These are phyloP conservation scores for Colletotrichum sp. DNA, from an alignment of 2,329 filamentous ascomycete genomes.

Conservation along the genomic window DNA sequence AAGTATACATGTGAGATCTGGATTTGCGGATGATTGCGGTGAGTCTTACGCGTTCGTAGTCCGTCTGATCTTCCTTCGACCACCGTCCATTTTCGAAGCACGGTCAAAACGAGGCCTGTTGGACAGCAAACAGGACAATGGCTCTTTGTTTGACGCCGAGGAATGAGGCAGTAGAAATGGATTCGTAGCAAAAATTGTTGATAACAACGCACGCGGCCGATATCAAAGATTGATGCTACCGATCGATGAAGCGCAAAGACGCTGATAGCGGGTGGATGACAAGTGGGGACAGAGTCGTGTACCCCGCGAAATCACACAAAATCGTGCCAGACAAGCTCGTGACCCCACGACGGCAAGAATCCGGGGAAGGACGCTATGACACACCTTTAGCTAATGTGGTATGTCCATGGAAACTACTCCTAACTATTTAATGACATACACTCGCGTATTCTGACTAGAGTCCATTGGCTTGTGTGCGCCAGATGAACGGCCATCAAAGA, in stretches of 20 bases:
- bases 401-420: background rate
- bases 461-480: background rate
- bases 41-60: background rate
- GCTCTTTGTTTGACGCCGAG: background rate
- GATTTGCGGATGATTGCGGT: background rate
- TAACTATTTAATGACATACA: background rate
- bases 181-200: background rate
- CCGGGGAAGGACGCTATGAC: background rate
- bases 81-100: background rate
- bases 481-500: background rate
- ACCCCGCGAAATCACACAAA: background rate
- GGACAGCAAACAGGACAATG: background rate
- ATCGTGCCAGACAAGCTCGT: background rate
- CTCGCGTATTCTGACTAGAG: background rate
- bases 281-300: background rate
- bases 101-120: background rate
- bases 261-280: background rate
- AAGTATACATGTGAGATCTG: background rate
- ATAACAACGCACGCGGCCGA: background rate
- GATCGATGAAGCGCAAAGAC: background rate
- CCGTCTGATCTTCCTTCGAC: background rate
- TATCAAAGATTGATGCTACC: background rate
- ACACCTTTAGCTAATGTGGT: background rate
- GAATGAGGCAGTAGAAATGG: fast-evolving
- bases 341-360: background rate